Percentiles rank a stretch among this genome's conserved stretches.
Conservation (phyloP, 306 rosid species). For the Psophocarpus tetragonolobus region DNA sequence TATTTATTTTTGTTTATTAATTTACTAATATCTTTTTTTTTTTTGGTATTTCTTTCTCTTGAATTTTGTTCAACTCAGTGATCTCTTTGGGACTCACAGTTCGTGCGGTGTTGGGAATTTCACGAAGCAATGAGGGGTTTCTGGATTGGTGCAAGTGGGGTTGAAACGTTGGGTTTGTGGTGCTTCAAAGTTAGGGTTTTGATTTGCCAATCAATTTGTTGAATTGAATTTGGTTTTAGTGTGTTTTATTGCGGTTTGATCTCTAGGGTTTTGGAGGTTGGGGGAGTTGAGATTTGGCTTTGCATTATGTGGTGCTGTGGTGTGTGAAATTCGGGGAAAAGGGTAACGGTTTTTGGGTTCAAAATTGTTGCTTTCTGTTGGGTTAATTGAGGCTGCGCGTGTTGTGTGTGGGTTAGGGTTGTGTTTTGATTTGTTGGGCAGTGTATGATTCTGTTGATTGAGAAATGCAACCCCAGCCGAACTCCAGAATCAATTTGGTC, state of each 20-base stretch:
- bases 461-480: constrained; percentile 91
- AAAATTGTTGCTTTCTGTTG: constrained; percentile 39
- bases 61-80: constrained; percentile 49
- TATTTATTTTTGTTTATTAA: neutral
- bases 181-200: constrained; percentile 73
- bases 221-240: constrained; percentile 42
- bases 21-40: constrained; percentile 32
- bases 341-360: constrained; percentile 38
- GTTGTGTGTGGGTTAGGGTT: constrained; percentile 53
- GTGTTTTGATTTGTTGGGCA: constrained; percentile 44
- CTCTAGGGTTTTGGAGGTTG: constrained; percentile 77
- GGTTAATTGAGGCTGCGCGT: constrained; percentile 38
- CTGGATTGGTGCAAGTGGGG: constrained; percentile 47
- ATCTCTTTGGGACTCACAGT: constrained; percentile 57
- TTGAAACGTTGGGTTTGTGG: constrained; percentile 45
- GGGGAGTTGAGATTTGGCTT: constrained; percentile 66
- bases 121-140: constrained; percentile 40
- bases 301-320: constrained; percentile 54
- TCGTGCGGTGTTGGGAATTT: constrained; percentile 54
- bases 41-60: neutral
- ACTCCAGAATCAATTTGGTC: constrained; percentile 88
- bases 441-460: constrained; percentile 68
- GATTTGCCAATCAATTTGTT: constrained; percentile 43
- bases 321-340: constrained; percentile 46
- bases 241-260: constrained; percentile 58